These are phyloP conservation scores for Aphanoascus verrucosus DNA, from an alignment of 2,329 filamentous ascomycete species.

Conservation along the genomic window DNA sequence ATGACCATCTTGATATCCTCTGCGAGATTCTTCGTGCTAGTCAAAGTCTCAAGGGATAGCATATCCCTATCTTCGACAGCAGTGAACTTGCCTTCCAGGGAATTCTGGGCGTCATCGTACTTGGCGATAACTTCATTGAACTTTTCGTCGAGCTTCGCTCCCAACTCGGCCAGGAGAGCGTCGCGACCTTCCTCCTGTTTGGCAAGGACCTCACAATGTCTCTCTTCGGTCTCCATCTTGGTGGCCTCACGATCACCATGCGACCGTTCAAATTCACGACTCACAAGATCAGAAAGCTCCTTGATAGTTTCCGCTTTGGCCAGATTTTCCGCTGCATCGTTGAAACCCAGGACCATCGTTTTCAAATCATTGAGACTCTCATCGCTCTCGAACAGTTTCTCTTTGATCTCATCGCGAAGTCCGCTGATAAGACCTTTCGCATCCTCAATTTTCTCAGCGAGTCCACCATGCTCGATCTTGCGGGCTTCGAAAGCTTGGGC, in stretches of 20 bases:
- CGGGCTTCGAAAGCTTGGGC: slow-evolving; percentile 73
- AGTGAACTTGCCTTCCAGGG: slow-evolving; percentile 62
- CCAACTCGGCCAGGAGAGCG: slow-evolving; percentile 44
- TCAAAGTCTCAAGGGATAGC: slow-evolving; percentile 62
- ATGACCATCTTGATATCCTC: slow-evolving; percentile 81
- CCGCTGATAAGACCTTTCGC: slow-evolving; percentile 68
- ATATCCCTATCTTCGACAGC: slow-evolving; percentile 62
- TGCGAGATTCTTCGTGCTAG: slow-evolving; percentile 64
- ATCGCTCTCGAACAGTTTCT: slow-evolving; percentile 64
- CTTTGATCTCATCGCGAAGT: slow-evolving; percentile 64
- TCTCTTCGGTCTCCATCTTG: slow-evolving; percentile 65
- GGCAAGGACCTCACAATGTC: slow-evolving; percentile 43
- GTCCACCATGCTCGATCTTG: slow-evolving; percentile 68
- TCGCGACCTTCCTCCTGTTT: slow-evolving; percentile 52
- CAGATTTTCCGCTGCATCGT: slow-evolving; percentile 45
- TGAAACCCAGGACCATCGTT: slow-evolving; percentile 55
- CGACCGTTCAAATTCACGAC: slow-evolving; percentile 76
- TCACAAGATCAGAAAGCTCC: slow-evolving; percentile 64
- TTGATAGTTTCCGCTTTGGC: slow-evolving; percentile 51
- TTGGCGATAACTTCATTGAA: slow-evolving; percentile 72
- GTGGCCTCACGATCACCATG: slow-evolving; percentile 67
- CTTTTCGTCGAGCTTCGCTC: slow-evolving; percentile 59
- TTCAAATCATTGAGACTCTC: slow-evolving; percentile 48
- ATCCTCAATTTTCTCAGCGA: slow-evolving; percentile 67
- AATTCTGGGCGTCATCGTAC: slow-evolving; percentile 72